Evolutionary conservation across 345 rosid species (phyloP), one percentile per base, ranked within the genome.

Genomic region (Lagerstroemia speciosa): DNA sequence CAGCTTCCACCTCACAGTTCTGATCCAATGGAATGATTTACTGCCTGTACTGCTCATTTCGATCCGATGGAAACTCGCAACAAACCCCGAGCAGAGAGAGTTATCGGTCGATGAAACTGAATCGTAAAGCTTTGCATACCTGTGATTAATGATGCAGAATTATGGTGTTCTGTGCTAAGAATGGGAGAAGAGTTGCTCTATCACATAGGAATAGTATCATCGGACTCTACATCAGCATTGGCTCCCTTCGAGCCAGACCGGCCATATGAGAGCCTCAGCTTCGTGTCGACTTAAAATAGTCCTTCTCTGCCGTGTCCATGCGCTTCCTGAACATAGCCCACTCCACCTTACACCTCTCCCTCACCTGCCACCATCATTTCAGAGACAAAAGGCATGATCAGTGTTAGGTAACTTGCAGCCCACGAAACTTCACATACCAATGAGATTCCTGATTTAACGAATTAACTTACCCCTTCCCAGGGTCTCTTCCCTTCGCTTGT

Each of bases 391-490:
- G 60, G 6, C 10, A 53, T 8, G 12, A 5, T 7, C 10, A 5
- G 0, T 8, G 3, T 8, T 22, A 53, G 29, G 24, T 53, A 22
- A 0, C 30, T 53, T 24, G 1, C 60, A n/a, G 2, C 14, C n/a
- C 60, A 53, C n/a, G 24, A 24, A 24, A n/a, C 14, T 58, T 27
- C 63, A 58, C 16, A 2, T 8, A 55, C 0, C 9, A 11, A 53
- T 22, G 60, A n/a, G n/a, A 24, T 53, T 53, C 20, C n/a, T 2
- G 3, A 34, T 16, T 37, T 3, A 19, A 29, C 22, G 8, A 45
- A 20, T 65, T 15, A 58, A 53, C 85, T 64, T 89, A 94, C 98
- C 92, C 92, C 98, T 83, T 86, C 83, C 98, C 99, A 91, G 60
- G 97, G 86, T 29, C 89, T 80, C 81, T 85, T 89, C 52, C 96